Conservation (phyloP, 371 early-diverging fungal genomes). For the Umbelopsis sp. region DNA sequence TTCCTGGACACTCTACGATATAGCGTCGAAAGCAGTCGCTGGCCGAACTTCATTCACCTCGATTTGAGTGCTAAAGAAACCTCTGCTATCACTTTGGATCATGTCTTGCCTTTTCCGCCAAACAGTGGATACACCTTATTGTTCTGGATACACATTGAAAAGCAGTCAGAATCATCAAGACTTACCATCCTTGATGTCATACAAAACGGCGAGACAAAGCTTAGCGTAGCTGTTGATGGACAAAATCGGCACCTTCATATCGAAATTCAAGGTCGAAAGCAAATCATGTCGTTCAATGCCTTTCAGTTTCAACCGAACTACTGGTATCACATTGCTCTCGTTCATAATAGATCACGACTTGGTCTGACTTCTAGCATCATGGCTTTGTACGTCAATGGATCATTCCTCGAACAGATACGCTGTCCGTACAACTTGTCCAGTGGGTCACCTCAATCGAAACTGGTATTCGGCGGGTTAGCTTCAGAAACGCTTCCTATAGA, state of each 20-base stretch:
- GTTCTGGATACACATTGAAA: conserved; percentile 71
- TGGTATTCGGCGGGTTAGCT: conserved; percentile 18
- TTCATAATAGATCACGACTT: conserved; percentile 67
- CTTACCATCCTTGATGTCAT: conserved; percentile 56
- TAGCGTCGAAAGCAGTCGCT: conserved; percentile 52
- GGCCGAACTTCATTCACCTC: conserved; percentile 76
- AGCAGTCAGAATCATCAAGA: conserved; percentile 50
- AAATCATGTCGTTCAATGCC: conserved; percentile 47
- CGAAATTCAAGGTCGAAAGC: conserved; percentile 52
- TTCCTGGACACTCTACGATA: conserved; percentile 22
- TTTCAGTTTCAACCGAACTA: conserved; percentile 61
- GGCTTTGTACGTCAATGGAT: conserved; percentile 69
- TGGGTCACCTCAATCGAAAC: neutral
- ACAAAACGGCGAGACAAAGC: conserved; percentile 52
- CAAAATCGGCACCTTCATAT: conserved; percentile 52
- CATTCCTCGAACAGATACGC: conserved; percentile 57
- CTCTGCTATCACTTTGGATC: conserved; percentile 50
- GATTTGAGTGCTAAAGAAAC: conserved; percentile 41
- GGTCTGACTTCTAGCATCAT: conserved; percentile 58
- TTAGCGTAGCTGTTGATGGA: conserved; percentile 50
- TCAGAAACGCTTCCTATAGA: conserved; percentile 23
- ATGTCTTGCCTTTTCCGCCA: conserved; percentile 54
- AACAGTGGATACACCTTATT: conserved; percentile 65
- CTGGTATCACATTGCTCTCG: conserved; percentile 76
- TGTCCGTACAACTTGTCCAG: conserved; percentile 52